Evolutionary conservation across 768 basidiomycete genomes (phyloP), one percentile per base, ranked within the genome.

Genomic region (Podaxis rugospora): DNA sequence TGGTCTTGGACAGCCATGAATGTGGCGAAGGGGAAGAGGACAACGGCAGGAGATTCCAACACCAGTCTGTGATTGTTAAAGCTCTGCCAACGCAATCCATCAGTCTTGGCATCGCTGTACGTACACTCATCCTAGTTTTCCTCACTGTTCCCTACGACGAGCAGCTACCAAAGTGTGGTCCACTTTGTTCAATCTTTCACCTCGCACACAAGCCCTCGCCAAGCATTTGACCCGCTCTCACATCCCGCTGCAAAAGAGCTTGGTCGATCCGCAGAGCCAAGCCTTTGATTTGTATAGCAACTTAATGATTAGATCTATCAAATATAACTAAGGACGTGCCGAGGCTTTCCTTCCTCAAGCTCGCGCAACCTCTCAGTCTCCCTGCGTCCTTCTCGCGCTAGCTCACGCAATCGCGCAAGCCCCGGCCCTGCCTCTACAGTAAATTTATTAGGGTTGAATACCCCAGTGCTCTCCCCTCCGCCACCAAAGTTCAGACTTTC

Each of bases 351-450:
- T 49, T 68, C 73, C 32, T 80, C 74, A 62, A 71, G 65, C 57
- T 64, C 59, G 23, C 67, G 75, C 56, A 76, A 61, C n/a, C 70
- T 65, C 53, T 76, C 66, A 2, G 77, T 76, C 49, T 82, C 74
- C 50, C 70, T 63, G 25, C 76, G 73, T 0, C 86, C 87, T 16
- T 72, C 67, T 32, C 75, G 69, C 5, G 87, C 80, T 27, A 88
- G 64, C 57, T 66, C 66, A 9, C 88, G 77, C 40, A 86, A 73
- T 23, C 56, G 53, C 62, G 72, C 65, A 52, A 87, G 76, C 6
- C 40, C 61, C 11, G 47, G 52, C 28, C 70, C 70, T 0, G 81
- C 71, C 7, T 65, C 55, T 21, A 68, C 66, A 25, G 68, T 67
- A 69, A 87, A 80, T 37, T 71, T 40, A 25, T 69, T 63, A 4